Conservation (phyloP, 1,284 basidiomycete species). For the Mycena sp. region DNA sequence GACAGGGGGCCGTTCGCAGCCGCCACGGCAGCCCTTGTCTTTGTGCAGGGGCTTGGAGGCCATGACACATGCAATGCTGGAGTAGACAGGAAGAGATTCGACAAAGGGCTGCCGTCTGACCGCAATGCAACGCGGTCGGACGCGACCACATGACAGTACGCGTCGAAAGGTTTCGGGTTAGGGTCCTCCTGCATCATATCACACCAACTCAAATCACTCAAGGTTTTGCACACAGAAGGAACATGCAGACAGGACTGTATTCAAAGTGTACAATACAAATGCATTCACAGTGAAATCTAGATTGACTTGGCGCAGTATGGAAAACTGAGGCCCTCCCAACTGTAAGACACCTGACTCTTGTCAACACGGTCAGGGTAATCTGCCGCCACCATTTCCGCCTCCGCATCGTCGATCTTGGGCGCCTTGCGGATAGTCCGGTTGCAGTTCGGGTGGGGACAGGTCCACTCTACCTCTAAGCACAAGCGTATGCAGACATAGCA, state of each 20-base stretch:
- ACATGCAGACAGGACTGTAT: neutral
- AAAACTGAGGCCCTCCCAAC: no score
- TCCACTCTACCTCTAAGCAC: neutral
- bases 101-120: neutral
- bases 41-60: neutral
- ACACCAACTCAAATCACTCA: no score
- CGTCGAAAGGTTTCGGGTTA: no score
- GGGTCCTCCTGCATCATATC: no score
- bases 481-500: slow-evolving; percentile 16
- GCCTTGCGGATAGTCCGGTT: neutral
- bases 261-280: neutral
- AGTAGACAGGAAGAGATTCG: neutral
- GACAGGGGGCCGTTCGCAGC: neutral
- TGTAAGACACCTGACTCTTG: no score
- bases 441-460: neutral
- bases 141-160: no score
- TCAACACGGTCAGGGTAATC: neutral
- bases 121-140: no score
- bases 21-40: neutral
- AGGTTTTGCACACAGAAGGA: neutral
- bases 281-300: neutral
- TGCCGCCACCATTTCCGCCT: neutral
- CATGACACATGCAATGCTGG: neutral
- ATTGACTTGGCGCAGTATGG: neutral
- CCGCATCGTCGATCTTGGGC: neutral